Evolutionary conservation across 2,329 filamentous ascomycete species (phyloP), one percentile per base, ranked within the genome.

Genomic region (Colletotrichum melonis): DNA sequence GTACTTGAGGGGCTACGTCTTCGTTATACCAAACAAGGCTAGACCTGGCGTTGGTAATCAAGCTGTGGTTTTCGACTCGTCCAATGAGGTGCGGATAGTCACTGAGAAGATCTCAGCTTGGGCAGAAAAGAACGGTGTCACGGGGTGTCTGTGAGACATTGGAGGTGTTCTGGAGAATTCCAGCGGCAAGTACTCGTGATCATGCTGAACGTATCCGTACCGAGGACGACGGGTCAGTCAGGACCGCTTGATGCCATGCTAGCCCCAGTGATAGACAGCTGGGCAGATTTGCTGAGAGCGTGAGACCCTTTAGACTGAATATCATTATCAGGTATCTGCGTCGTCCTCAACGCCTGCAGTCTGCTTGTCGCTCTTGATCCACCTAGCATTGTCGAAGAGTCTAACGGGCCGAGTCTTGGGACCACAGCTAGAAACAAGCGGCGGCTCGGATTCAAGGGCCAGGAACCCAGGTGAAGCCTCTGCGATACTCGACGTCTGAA

Each of bases 81-180:
- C 56, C 63, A 67, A 67, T 56, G 32, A 19, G 52, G n/a, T 38
- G 22, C 19, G 26, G 30, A 24, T 26, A 46, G 24, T 22, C n/a
- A 9, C 30, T 59, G 42, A 38, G 32, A n/a, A 52, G 9, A 12
- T 67, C 26, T 67, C 56, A 67, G 56, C 63, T 71, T 63, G 28
- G 38, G 59, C 42, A 49, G 42, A 49, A 22, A 49, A 52, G 38
- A 55, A 60, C n/a, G 42, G 63, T 54, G 64, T 28, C 68, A 56
- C 32, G 56, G 32, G 63, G 35, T 30, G 35, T 22, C 22, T 64
- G 24, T 26, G 24, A 70, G 63, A 60, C 68, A 67, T 24, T 22
- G 63, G 24, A n/a, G 38, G 55, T 55, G 63, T 71, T 46, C 55
- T 71, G 32, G 42, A 35, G 56, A 60, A n/a, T 56, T 70, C 46